These are phyloP conservation scores for Cryphonectria nitschkei DNA, from an alignment of 2,329 filamentous ascomycete genomes.

Conservation along the genomic window DNA sequence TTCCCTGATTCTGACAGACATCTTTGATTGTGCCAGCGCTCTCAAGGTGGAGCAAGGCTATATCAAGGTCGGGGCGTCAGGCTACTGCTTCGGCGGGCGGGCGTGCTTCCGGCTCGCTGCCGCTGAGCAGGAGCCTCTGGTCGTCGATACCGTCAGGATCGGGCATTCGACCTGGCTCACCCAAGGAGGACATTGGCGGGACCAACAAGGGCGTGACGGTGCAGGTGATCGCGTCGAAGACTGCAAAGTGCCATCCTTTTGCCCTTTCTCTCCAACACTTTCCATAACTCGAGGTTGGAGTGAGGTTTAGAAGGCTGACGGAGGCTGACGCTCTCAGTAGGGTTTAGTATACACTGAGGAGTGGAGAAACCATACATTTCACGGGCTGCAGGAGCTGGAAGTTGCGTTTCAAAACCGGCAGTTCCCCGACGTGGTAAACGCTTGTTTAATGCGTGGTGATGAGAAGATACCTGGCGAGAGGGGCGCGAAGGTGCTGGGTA, in stretches of 20 bases:
- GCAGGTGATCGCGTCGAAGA: constrained; percentile 56
- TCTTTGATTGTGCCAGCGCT: constrained; percentile 42
- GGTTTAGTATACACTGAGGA: constrained; percentile 47
- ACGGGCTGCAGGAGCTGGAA: constrained; percentile 40
- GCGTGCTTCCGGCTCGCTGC: constrained; percentile 43
- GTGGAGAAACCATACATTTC: constrained; percentile 45
- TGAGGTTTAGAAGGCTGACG: background rate
- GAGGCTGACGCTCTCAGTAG: background rate
- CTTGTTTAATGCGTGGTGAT: constrained; percentile 46
- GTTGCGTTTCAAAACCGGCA: constrained; percentile 49
- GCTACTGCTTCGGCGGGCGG: constrained; percentile 58
- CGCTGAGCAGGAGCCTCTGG: background rate
- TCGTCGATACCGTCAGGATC: constrained; percentile 50
- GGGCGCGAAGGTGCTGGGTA: constrained; percentile 45
- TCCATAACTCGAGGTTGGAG: background rate
- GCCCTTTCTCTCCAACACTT: background rate
- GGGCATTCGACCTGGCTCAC: constrained; percentile 48
- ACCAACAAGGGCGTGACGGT: constrained; percentile 46
- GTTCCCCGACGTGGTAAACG: constrained; percentile 50
- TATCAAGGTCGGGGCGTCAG: constrained; percentile 46
- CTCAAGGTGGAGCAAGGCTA: constrained; percentile 39
- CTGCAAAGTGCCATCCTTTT: constrained; percentile 7
- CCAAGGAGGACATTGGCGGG: constrained; percentile 49
- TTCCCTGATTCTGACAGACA: too few relatives aligned
- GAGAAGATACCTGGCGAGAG: constrained; percentile 41